Evolutionary conservation across 2,329 filamentous ascomycete genomes (phyloP), one percentile per base, ranked within the genome.

Genomic region (Cladosporium sp.): DNA sequence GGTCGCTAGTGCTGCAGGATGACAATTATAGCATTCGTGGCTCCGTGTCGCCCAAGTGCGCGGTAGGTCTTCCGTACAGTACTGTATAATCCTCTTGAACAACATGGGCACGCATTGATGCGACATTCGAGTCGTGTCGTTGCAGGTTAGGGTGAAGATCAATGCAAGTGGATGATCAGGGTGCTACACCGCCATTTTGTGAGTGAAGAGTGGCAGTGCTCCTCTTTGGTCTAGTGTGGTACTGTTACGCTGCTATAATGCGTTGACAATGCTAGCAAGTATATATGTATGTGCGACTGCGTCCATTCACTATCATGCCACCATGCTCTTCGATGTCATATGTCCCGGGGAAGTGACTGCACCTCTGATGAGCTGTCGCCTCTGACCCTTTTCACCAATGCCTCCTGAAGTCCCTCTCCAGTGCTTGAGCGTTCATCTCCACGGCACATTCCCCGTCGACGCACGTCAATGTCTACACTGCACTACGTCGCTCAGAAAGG

Each of bases 11-110:
- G 40, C 40, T 55, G 52, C 52, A 33, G 26, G 18, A 31, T 55
- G 52, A 33, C 52, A 55, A 55, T 55, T 55, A 33, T 55, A 55
- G 52, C 28, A 33, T 18, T 31, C 40, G n/a, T 46, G 21, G n/a
- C 40, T 46, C 40, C 40, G 40, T 46, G 7, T 23, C 49, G 3
- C 26, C 49, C 49, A 29, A 26, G 49, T 53, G 16, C 49, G 29
- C 23, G 49, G 49, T 53, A 53, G 8, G 40, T 21, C 40, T 21
- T 46, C 40, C 40, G 40, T 21, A 46, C n/a, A 46, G n/a, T 46
- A 21, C n/a, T 12, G 7, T 46, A n/a, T 46, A 46, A 46, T 46
- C n/a, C 21, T 12, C 2, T 4, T 46, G 40, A 23, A 21, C n/a
- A n/a, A 46, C n/a, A 10, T 46, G 40, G 40, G n/a, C 21, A 16